Conservation (phyloP, 2,329 filamentous ascomycete genomes). For the Cytospora piceicola region DNA sequence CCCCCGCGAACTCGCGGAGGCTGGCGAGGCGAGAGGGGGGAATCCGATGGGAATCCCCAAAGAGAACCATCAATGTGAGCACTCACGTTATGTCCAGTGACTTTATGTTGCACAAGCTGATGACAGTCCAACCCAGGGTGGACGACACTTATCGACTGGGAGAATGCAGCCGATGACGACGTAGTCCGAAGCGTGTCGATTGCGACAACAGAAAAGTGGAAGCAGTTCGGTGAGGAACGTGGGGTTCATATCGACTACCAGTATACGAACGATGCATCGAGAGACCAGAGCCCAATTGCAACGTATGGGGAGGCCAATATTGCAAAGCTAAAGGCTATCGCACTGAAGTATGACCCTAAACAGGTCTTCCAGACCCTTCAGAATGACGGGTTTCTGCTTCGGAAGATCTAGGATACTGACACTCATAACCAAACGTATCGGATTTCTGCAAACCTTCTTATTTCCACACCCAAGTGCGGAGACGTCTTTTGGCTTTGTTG, state of each 20-base stretch:
- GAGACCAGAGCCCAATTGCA: slow-evolving; percentile 2
- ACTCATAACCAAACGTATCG: no score
- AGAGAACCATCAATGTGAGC: slow-evolving; percentile 32
- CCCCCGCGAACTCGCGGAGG: slow-evolving; percentile 22
- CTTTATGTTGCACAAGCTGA: background rate
- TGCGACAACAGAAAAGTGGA: slow-evolving; percentile 28
- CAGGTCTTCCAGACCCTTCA: slow-evolving; percentile 35
- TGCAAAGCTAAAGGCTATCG: slow-evolving; percentile 31
- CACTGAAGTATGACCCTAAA: slow-evolving; percentile 35
- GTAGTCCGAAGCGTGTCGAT: slow-evolving; percentile 30
- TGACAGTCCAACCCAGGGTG: slow-evolving; percentile 30
- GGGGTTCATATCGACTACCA: background rate
- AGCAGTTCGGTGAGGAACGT: background rate
- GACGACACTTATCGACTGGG: slow-evolving; percentile 35
- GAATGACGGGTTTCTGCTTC: background rate
- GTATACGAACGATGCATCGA: slow-evolving; percentile 9
- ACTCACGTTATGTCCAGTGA: background rate
- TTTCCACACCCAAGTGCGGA: no score
- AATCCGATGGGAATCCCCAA: slow-evolving; percentile 31
- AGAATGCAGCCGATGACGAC: slow-evolving; percentile 30
- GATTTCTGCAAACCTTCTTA: no score
- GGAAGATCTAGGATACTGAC: no score
- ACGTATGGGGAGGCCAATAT: slow-evolving; percentile 4
- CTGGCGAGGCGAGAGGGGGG: slow-evolving; percentile 30
- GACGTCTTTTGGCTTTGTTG: no score